Evolutionary conservation across 2,329 filamentous ascomycete genomes (phyloP).

Genomic region (Thielaviopsis populi): DNA sequence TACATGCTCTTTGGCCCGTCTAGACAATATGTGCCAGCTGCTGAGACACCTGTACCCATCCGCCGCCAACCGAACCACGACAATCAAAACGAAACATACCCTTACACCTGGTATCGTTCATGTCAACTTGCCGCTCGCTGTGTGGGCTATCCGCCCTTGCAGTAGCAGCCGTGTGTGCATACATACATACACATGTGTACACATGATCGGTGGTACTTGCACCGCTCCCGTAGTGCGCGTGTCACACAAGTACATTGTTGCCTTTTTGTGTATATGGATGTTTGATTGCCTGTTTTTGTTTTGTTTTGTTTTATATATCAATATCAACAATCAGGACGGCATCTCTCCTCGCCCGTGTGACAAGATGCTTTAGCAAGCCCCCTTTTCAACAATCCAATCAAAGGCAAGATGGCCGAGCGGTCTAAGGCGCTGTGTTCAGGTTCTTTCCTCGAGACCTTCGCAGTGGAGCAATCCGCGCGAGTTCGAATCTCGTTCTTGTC

Average conservation of each 20-base stretch:
- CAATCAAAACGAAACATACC: neutral
- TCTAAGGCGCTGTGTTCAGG: constrained; percentile 6
- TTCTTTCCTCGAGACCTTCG: neutral
- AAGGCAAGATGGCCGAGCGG: constrained; percentile 9
- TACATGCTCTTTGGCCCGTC: neutral
- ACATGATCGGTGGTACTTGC: neutral
- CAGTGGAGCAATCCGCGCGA: constrained; percentile 12
- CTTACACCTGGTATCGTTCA: neutral
- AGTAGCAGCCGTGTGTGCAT: neutral
- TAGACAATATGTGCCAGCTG: no score
- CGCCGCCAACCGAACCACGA: neutral
- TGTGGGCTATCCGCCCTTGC: neutral
- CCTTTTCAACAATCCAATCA: constrained; percentile 19
- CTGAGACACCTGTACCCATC: neutral
- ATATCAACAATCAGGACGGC: neutral
- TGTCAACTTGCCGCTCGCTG: neutral
- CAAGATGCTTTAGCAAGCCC: neutral
- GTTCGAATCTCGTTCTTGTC: constrained; percentile 13
- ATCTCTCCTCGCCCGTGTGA: neutral
- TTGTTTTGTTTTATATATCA: neutral
- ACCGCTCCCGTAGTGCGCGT: no score
- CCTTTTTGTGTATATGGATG: no score
- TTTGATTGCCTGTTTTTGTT: no score
- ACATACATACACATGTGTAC: neutral
- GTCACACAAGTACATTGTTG: neutral